Conservation (phyloP, 257 asterid species). For the Lavandula angustifolia region DNA sequence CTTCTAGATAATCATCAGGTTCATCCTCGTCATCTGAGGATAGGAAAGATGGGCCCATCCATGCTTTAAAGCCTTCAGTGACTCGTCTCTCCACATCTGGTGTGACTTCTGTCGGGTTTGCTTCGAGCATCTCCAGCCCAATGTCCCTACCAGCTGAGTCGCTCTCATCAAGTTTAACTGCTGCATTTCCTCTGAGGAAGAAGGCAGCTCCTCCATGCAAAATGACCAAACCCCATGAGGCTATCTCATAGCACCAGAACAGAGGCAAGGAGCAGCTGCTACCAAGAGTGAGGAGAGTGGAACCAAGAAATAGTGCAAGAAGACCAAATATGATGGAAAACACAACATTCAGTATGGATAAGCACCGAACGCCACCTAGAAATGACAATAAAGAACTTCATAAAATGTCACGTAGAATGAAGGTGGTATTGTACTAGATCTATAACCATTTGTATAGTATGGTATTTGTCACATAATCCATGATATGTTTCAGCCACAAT, state of each 20-base stretch:
- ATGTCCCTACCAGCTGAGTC: constrained; percentile 54
- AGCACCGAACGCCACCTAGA: constrained; percentile 89
- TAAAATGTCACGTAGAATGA: constrained; percentile 2
- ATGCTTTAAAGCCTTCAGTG: constrained; percentile 81
- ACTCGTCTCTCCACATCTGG: constrained; percentile 88
- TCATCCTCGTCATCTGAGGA: constrained; percentile 95
- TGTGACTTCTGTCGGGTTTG: constrained; percentile 63
- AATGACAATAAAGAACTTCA: constrained; percentile 14
- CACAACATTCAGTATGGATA: constrained; percentile 68
- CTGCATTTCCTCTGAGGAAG: constrained; percentile 68
- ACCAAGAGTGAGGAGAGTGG: constrained; percentile 89
- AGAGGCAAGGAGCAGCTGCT: constrained; percentile 91
- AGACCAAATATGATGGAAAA: constrained; percentile 77
- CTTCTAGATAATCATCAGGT: constrained; percentile 68
- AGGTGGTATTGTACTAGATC: not conserved
- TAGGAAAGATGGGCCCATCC: constrained; percentile 93
- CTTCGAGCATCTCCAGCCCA: constrained; percentile 94
- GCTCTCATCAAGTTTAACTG: constrained; percentile 60
- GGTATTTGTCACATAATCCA: too few relatives aligned
- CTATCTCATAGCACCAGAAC: constrained; percentile 91
- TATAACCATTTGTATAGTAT: not conserved
- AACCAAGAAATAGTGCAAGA: constrained; percentile 86
- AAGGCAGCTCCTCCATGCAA: constrained; percentile 82
- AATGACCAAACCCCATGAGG: constrained; percentile 79
- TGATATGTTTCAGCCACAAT: not conserved